Percentiles rank a stretch among this genome's conserved stretches.
Evolutionary conservation across 176 grass and related monocot species (phyloP).

Genomic region (Rhipidocladum racemiflorum): DNA sequence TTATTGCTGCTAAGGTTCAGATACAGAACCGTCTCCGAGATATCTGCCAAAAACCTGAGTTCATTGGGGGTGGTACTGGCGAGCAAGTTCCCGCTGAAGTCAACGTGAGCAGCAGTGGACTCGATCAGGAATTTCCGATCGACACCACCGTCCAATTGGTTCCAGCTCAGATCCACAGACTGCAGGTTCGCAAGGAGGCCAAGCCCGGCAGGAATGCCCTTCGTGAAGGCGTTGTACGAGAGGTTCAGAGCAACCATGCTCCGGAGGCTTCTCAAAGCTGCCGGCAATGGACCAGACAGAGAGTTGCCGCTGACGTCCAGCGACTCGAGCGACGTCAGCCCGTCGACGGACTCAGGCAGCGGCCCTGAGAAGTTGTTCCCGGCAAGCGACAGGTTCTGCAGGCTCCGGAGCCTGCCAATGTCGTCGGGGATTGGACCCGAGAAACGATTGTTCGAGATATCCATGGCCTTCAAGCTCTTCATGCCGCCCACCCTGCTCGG

Average conservation of each 20-base stretch:
- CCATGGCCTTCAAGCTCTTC: slow-evolving; percentile 78
- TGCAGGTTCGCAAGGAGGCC: slow-evolving; percentile 59
- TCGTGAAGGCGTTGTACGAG: slow-evolving; percentile 78
- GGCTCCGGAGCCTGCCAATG: slow-evolving; percentile 60
- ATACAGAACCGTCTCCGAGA: slow-evolving; percentile 80
- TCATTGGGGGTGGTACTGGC: slow-evolving; percentile 69
- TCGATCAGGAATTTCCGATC: slow-evolving; percentile 97
- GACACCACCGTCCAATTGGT: slow-evolving; percentile 72
- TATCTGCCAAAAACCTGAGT: slow-evolving; percentile 84
- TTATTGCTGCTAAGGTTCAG: slow-evolving; percentile 87
- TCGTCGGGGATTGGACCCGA: slow-evolving; percentile 55
- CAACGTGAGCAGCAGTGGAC: slow-evolving; percentile 74
- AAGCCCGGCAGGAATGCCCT: slow-evolving; percentile 68
- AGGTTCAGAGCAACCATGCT: slow-evolving; percentile 72
- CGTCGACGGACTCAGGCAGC: slow-evolving; percentile 61
- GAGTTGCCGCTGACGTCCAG: slow-evolving; percentile 77
- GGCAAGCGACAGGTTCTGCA: slow-evolving; percentile 79
- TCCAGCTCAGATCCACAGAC: slow-evolving; percentile 86
- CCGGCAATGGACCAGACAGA: slow-evolving; percentile 59
- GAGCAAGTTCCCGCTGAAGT: slow-evolving; percentile 87
- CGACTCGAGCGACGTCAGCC: slow-evolving; percentile 66
- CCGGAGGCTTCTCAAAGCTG: slow-evolving; percentile 53
- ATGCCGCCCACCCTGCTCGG: slow-evolving; percentile 48
- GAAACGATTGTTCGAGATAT: slow-evolving; percentile 78
- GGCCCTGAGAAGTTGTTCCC: slow-evolving; percentile 87